Conservation (phyloP, 495 filamentous ascomycete genomes). For the Rostrohypoxylon terebratum region DNA sequence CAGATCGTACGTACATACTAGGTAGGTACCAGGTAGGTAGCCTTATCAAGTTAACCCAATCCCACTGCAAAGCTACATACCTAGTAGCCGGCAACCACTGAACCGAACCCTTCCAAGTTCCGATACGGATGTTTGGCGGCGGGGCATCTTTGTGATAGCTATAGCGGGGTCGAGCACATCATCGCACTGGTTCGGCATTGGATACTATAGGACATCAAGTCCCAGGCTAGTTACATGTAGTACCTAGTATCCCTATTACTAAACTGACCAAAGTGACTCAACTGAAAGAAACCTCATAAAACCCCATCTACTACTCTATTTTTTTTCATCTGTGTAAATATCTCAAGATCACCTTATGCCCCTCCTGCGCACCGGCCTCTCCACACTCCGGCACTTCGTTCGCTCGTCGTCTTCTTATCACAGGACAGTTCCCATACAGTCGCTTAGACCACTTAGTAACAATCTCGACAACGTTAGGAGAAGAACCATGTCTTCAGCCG, state of each 20-base stretch:
- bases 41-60: not conserved
- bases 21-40: too few species aligned
- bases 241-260: not conserved
- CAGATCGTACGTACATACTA: too few species aligned
- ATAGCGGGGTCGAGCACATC: constrained; percentile 44
- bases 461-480: constrained; percentile 3
- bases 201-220: constrained; percentile 1
- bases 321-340: not conserved
- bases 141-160: constrained; percentile 36
- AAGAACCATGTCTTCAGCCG: constrained; percentile 75
- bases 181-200: constrained; percentile 38
- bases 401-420: constrained; percentile 11
- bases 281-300: not conserved
- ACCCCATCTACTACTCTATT: not conserved
- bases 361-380: constrained; percentile 30
- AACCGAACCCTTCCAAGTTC: constrained; percentile 38
- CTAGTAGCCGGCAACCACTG: constrained; percentile 21
- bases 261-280: not conserved
- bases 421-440: not conserved
- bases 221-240: not conserved
- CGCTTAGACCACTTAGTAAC: not conserved
- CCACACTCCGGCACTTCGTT: constrained; percentile 25
- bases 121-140: constrained; percentile 38
- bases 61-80: not conserved
- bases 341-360: constrained; percentile 34